Evolutionary conservation across 352 stramenopile species (phyloP).

Genomic region (Pythium pyrilobum): DNA sequence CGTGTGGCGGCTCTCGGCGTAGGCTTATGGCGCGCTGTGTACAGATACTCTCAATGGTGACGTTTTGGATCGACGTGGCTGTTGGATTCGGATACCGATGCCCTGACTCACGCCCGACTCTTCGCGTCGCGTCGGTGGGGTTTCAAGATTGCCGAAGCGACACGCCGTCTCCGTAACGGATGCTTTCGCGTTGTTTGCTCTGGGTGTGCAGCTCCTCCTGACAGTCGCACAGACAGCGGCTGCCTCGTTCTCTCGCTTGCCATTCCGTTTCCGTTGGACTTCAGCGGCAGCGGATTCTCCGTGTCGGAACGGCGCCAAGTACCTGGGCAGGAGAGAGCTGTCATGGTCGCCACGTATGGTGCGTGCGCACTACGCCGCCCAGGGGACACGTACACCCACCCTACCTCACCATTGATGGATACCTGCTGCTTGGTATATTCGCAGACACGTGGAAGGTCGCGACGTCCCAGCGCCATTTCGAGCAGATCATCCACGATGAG

Average conservation of each 20-base stretch:
- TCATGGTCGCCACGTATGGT: slow-evolving; percentile 29
- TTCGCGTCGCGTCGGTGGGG: not conserved
- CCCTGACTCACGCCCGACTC: not conserved
- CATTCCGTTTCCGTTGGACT: not conserved
- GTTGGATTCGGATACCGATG: not conserved
- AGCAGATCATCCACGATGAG: slow-evolving; percentile 48
- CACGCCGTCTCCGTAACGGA: not conserved
- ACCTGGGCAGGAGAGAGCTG: too few species aligned
- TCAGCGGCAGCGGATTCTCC: too few species aligned
- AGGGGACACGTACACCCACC: too few species aligned
- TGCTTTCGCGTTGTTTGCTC: too few species aligned
- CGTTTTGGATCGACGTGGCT: not conserved
- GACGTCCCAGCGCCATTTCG: slow-evolving; percentile 60
- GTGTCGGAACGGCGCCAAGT: too few species aligned
- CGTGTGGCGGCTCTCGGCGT: slow-evolving; percentile 17
- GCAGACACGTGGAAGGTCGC: slow-evolving; percentile 69
- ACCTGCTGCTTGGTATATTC: not conserved
- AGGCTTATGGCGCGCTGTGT: too few species aligned
- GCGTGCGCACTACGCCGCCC: too few species aligned
- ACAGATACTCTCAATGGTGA: too few species aligned
- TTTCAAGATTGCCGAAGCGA: not conserved
- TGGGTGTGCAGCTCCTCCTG: not conserved
- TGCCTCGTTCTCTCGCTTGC: not conserved
- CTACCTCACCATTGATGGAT: too few species aligned
- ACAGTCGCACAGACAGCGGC: not conserved